Evolutionary conservation across 306 rosid species (phyloP).

Genomic region (Prunus padus): DNA sequence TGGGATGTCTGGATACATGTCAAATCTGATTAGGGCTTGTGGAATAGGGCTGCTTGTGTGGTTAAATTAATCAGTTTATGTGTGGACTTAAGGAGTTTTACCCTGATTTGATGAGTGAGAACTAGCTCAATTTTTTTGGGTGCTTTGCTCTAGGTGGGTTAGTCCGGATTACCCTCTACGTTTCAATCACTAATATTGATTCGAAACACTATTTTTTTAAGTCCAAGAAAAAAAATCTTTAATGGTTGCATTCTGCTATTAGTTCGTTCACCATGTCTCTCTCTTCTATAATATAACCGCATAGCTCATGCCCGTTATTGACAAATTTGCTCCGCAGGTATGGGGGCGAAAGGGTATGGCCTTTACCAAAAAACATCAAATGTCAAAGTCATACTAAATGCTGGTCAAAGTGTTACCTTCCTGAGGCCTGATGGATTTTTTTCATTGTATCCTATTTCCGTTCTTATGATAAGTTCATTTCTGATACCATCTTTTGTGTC

Average conservation of each 20-base stretch:
- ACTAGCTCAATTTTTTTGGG: neutral
- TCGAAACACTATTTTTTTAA: neutral
- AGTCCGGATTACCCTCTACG: neutral
- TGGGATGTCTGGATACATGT: neutral
- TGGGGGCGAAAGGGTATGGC: conserved; percentile 55
- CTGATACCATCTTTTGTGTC: neutral
- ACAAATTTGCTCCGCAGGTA: conserved; percentile 48
- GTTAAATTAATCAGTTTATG: conserved; percentile 10
- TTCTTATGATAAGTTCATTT: conserved; percentile 14
- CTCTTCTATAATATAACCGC: conserved; percentile 5
- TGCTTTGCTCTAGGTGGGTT: neutral
- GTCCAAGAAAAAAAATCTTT: neutral
- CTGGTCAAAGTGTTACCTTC: conserved; percentile 88
- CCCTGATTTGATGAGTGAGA: neutral
- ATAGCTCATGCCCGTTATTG: neutral
- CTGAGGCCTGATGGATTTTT: conserved; percentile 94
- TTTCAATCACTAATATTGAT: neutral
- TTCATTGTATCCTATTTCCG: conserved; percentile 83
- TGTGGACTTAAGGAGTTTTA: neutral
- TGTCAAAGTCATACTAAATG: conserved; percentile 86
- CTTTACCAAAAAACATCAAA: conserved; percentile 71
- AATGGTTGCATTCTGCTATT: conserved; percentile 2
- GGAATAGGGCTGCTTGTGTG: conserved; percentile 5
- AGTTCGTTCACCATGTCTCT: neutral
- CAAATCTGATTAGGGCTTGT: conserved; percentile 25